Percentiles rank a stretch among this genome's conserved stretches.
Evolutionary conservation across 176 grass and related monocot species (phyloP).

Genomic region (Zoysia pacifica): DNA sequence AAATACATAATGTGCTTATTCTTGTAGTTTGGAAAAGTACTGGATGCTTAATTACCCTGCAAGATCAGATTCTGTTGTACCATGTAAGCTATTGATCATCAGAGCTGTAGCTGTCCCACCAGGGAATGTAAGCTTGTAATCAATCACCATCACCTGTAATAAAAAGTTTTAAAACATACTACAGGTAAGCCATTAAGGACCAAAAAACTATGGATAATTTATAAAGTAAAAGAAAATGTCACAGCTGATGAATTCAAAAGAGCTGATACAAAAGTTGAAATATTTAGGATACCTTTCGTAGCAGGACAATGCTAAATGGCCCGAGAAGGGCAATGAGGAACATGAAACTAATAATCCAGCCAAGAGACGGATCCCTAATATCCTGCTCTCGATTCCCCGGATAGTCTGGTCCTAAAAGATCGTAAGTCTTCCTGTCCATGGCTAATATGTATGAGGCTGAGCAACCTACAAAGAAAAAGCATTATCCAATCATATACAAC

Average conservation of each 20-base stretch:
- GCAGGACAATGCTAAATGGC: constrained; percentile 49
- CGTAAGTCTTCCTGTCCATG: constrained; percentile 47
- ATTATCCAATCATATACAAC: neutral
- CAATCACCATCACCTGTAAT: constrained; percentile 51
- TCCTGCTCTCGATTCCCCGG: constrained; percentile 40
- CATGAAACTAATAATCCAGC: constrained; percentile 54
- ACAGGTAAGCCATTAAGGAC: neutral
- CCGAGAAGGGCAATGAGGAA: constrained; percentile 44
- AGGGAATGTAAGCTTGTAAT: constrained; percentile 57
- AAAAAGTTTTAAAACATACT: neutral
- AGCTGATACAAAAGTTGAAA: neutral
- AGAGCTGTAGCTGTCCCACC: constrained; percentile 53
- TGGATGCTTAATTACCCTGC: constrained; percentile 33
- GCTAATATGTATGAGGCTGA: constrained; percentile 46
- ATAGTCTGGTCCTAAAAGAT: constrained; percentile 47
- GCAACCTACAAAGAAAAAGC: constrained; percentile 16
- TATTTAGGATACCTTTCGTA: constrained; percentile 38
- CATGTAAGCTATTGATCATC: constrained; percentile 53
- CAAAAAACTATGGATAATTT: neutral
- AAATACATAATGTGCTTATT: neutral
- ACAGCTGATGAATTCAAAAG: neutral
- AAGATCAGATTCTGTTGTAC: constrained; percentile 38
- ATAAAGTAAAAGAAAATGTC: neutral
- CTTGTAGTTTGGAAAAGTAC: neutral
- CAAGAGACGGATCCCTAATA: constrained; percentile 47